Base-by-base conservation (phyloP, 2,329 filamentous ascomycete species). In the Colletotrichum filicis region DNA sequence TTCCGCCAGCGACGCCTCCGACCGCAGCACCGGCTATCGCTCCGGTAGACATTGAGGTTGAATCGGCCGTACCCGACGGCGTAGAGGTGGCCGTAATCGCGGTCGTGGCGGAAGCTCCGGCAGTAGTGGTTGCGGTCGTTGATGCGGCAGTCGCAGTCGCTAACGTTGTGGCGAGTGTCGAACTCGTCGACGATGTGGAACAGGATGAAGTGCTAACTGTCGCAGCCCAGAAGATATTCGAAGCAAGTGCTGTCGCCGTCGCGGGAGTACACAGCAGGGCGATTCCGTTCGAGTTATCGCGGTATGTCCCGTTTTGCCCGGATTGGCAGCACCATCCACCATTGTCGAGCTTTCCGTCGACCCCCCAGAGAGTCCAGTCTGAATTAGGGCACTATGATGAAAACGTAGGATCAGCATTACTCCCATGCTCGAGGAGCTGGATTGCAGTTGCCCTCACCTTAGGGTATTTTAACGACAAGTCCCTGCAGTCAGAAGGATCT, bases 321-420 rank as follows among this genome's bases (percentile, higher is more conserved):
- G 24, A 16, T 58, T 35, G 55, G 26, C 66, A 68, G 16, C 66
- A 68, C 66, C 66, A 68, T 1, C 66, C 66, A 14, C 66, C 66
- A 1, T 56, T 63, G 28, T 64, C 59, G 12, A 68, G 26, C 24
- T n/a, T 63, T 3, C 59, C 59, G n/a, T 46, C 32, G 7, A 68
- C 58, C 5, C 66, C 66, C 66, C 66, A 68, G 26, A 68, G 66
- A 0, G 11, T 64, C 66, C 66, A 68, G 0, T 32, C 28, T 19
- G 59, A 42, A 1, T 68, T 58, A 14, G 66, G 66, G 2, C 66
- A 68, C 66, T 68, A 4, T 4, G 24, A 32, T 8, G 46, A 35
- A 35, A 35, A 55, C 1, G 22, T 16, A 56, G 9, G 53, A 24
- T 42, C 16, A 30, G 16, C 26, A 4, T 32, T 30, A 19, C 28